Conservation (phyloP, 75 land plant genomes). For the Sequoia sempervirens region DNA sequence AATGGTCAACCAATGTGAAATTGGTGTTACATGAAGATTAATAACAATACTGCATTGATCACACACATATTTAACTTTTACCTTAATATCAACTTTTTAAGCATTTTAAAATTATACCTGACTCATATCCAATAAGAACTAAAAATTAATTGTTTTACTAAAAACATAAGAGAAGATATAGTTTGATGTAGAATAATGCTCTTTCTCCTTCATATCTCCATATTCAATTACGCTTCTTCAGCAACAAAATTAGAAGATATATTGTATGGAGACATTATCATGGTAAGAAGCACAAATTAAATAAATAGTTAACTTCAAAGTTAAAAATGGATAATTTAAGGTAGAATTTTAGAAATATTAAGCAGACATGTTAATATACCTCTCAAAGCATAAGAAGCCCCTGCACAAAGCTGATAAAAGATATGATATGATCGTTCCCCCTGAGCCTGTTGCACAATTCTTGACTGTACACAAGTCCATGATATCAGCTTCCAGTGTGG, state of each 20-base stretch:
- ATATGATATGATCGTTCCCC: conserved; percentile 99
- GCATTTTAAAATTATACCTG: neutral
- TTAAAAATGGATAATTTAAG: neutral
- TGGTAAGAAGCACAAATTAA: neutral
- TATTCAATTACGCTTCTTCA: neutral
- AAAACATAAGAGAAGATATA: neutral
- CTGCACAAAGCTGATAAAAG: conserved; percentile 99
- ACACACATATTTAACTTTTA: neutral
- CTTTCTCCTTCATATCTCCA: neutral
- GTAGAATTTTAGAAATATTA: neutral
- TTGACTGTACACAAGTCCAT: conserved; percentile 53
- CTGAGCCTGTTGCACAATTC: conserved; percentile 89
- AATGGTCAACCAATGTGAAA: neutral
- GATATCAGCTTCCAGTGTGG: neutral
- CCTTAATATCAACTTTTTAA: neutral
- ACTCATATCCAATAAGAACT: neutral
- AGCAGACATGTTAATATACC: conserved; percentile 29
- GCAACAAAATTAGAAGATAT: neutral
- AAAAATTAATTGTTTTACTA: neutral
- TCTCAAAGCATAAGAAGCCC: conserved; percentile 65
- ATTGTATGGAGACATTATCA: neutral
- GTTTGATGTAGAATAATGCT: neutral
- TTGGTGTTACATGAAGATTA: neutral
- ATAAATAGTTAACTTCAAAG: conserved; percentile 2
- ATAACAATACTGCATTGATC: neutral